Evolutionary conservation across 176 grass and related monocot genomes (phyloP).

Genomic region (Oryza rufipogon): DNA sequence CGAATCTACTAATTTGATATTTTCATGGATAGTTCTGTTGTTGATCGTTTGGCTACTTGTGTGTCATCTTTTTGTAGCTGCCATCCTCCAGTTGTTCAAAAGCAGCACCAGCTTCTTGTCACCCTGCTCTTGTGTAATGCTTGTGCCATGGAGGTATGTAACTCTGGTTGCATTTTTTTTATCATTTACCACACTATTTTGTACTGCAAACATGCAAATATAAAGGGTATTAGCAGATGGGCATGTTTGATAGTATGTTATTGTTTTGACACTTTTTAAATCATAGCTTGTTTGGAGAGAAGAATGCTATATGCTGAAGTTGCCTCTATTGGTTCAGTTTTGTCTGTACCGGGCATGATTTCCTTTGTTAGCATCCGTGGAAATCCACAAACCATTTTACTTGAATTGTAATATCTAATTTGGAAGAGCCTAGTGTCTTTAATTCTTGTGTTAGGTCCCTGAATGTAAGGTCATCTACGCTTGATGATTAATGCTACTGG

Average conservation of each 20-base stretch:
- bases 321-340: constrained; percentile 11
- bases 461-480: not conserved
- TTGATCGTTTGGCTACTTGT: not conserved
- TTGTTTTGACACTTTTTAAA: not conserved
- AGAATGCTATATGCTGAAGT: not conserved
- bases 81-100: constrained; percentile 98
- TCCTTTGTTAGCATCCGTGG: not conserved
- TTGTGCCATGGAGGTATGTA: constrained; percentile 86
- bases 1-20: too few species aligned
- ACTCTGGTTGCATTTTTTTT: constrained; percentile 6
- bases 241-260: not conserved
- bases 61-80: constrained; percentile 60
- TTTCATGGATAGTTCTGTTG: constrained; percentile 9
- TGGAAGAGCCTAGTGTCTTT: not conserved
- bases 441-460: not conserved
- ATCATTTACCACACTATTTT: not conserved
- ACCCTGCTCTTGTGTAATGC: constrained; percentile 96
- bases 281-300: not conserved
- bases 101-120: constrained; percentile 98
- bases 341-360: not conserved
- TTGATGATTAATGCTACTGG: not conserved
- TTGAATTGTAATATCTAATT: constrained; percentile 11
- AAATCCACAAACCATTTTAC: not conserved
- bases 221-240: not conserved
- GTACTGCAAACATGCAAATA: not conserved